Evolutionary conservation across 768 basidiomycete genomes (phyloP), one percentile per base, ranked within the genome.

Genomic region (Steccherinum ochraceum): DNA sequence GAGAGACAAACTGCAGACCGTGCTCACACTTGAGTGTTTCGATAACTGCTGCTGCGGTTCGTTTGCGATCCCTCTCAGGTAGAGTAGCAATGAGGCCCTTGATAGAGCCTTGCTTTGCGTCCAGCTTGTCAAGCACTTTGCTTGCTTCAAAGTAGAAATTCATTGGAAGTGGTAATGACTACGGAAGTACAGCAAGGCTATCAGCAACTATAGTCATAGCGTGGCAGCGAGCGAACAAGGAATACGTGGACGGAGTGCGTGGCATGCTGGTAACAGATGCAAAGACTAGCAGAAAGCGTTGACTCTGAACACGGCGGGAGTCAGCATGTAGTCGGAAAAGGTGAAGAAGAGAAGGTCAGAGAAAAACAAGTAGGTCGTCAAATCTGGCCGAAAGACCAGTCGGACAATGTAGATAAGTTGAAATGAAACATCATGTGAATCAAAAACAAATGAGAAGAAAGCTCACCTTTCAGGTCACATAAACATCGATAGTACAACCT

Each of bases 111-210:
- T 92, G 77, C 65, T 87, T 93, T 41, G 81, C 78, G 64, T 94
- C 89, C 52, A 97, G 77, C 58, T 84, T 84, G 64, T 95, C 92
- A 59, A 97, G 73, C 3, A 83, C 76, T 61, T 83, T 77, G 57
- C 86, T 86, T 57, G 92, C 90, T 66, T 90, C 85, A 72, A 92
- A 92, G 73, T 96, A 96, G 72, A 95, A 93, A 74, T 94, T 94
- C 93, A 96, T 95, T 56, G 45, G 52, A 48, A 50, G 57, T 54
- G 59, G 57, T 55, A n/a, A n/a, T n/a, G 62, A 64, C 51, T 58
- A 63, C 61, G 59, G 24, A 23, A 46, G 40, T 35, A 58, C 51
- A 49, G 51, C 24, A 57, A 13, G 48, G 52, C 51, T 54, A 55
- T 67, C 48, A 64, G 61, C 64, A 60, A 60, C 52, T 7, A 10